Conservation (phyloP, 208 protist genomes). For the Leishmania mexicana region DNA sequence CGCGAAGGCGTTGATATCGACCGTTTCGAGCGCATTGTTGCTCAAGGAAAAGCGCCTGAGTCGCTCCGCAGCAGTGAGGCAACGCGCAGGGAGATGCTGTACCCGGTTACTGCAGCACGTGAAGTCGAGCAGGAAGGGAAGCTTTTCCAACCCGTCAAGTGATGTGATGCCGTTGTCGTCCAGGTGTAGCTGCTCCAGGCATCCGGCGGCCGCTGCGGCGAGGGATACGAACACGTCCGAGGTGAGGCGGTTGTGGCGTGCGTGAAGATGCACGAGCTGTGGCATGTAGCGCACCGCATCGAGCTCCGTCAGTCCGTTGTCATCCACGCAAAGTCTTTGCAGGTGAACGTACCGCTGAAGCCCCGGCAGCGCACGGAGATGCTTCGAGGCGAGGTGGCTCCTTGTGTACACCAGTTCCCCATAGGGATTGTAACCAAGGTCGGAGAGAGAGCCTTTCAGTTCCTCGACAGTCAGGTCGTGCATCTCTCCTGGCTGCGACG, state of each 20-base stretch:
- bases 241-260: slow-evolving; percentile 53
- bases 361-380: slow-evolving; percentile 41
- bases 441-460: slow-evolving; percentile 34
- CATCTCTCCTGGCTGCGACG: background rate
- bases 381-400: slow-evolving; percentile 30
- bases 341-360: slow-evolving; percentile 60
- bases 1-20: slow-evolving; percentile 49
- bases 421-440: slow-evolving; percentile 59
- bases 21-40: slow-evolving; percentile 39
- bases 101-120: slow-evolving; percentile 52
- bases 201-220: slow-evolving; percentile 26
- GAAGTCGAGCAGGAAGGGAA: slow-evolving; percentile 72
- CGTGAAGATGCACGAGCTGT: slow-evolving; percentile 70
- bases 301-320: slow-evolving; percentile 67
- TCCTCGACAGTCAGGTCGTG: slow-evolving; percentile 10
- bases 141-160: slow-evolving; percentile 49
- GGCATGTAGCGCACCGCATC: slow-evolving; percentile 46
- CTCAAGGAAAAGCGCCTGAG: slow-evolving; percentile 54
- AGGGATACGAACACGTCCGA: slow-evolving; percentile 61
- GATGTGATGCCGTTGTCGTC: slow-evolving; percentile 60
- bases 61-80: slow-evolving; percentile 19
- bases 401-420: slow-evolving; percentile 64
- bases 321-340: slow-evolving; percentile 65
- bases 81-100: slow-evolving; percentile 23
- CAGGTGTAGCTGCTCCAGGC: slow-evolving; percentile 66